Evolutionary conservation across 805 yeast species (phyloP).

Genomic region (Barnettozyma sp.): DNA sequence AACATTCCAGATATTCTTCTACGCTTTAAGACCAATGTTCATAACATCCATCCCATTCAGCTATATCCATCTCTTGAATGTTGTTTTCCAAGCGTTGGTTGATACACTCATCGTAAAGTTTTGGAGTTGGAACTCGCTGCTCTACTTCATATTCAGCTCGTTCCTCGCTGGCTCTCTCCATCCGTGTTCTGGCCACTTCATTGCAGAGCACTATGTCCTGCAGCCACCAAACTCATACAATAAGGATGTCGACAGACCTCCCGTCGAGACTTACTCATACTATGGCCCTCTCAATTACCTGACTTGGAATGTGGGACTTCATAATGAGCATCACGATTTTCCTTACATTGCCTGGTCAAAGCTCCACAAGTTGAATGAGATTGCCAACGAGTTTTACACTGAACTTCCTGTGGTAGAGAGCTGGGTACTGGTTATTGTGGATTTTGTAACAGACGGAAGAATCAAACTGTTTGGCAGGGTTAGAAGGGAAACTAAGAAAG

Average conservation of each 20-base stretch:
- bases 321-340: constrained; percentile 93
- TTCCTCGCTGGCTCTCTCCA: constrained; percentile 88
- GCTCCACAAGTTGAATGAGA: constrained; percentile 51
- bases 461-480: constrained; percentile 78
- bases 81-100: constrained; percentile 46
- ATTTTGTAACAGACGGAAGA: constrained; percentile 61
- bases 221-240: constrained; percentile 39
- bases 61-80: constrained; percentile 62
- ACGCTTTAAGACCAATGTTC: constrained; percentile 87
- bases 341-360: constrained; percentile 91
- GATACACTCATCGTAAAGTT: constrained; percentile 50
- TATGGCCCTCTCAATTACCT: constrained; percentile 72
- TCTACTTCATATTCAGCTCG: constrained; percentile 66
- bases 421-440: constrained; percentile 71
- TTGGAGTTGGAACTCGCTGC: constrained; percentile 60
- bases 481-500: constrained; percentile 41
- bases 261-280: constrained; percentile 81
- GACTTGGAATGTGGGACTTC: constrained; percentile 92
- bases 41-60: constrained; percentile 72
- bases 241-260: constrained; percentile 36
- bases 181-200: constrained; percentile 93
- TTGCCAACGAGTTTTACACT: constrained; percentile 77
- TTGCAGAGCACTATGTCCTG: constrained; percentile 87
- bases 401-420: constrained; percentile 70
- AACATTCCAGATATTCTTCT: constrained; percentile 80